Base-by-base conservation (phyloP, 768 basidiomycete species). In the Tephrocybe sp. region DNA sequence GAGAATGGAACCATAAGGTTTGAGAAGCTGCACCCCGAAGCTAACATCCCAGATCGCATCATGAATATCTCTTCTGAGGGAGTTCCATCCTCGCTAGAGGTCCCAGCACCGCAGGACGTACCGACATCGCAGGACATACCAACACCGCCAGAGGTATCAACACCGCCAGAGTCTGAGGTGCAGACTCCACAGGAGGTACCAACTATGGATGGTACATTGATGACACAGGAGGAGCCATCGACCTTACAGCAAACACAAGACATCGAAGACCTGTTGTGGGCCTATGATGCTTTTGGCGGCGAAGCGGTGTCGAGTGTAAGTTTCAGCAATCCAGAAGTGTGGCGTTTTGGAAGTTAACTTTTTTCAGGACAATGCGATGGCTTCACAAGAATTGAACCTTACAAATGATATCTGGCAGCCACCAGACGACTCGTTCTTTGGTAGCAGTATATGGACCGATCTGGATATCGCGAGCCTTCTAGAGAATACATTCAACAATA, bases 1-100 rank as follows among this genome's bases (percentile, higher is more conserved):
- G 65, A 73, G 38, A 72, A 60, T 39, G 80, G 83, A 11, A 65
- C 66, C 4, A 64, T 85, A 61, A 66, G 61, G 34, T 85, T 86
- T 58, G 71, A 76, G 48, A 71, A 64, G 55, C 54, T 60, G 34
- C 35, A 64, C 12, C 26, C 51, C 30, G 54, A 44, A 1, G 28
- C 41, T 47, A 32, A 51, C 30, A 15, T 37, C 12, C 22, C 31
- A 31, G 35, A 19, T 37, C 11, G 18, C n/a, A 8, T 19, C 18
- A 25, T 44, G 41, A 22, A 49, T 31, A 41, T 41, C 25, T 31
- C 32, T 39, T 37, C 50, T 37, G 43, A 44, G 19, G 49, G 30
- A 16, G 42, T 27, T n/a, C 49, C 45, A 18, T n/a, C n/a, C n/a
- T n/a, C n/a, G n/a, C n/a, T n/a, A n/a, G n/a, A n/a, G n/a, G n/a